Base-by-base conservation (phyloP, 805 yeast species). In the Spathaspora boniae region DNA sequence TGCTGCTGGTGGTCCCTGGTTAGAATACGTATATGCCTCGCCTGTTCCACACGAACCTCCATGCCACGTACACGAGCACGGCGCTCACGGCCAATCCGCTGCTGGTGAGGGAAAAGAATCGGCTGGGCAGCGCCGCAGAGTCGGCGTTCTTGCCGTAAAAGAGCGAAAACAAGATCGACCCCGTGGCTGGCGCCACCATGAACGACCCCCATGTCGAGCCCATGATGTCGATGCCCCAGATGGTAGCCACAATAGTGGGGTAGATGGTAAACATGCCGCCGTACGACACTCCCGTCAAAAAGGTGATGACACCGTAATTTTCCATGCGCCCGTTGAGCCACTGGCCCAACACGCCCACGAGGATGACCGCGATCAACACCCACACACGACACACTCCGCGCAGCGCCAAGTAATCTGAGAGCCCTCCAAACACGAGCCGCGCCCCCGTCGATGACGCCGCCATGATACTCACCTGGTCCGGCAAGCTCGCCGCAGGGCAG, bases 131-230 rank as follows among this genome's bases (percentile, higher is more conserved):
- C 3, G 31, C 29, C 9, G 33, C 31, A 26, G 36, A 18, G 45
- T 86, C 93, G 46, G 74, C 80, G 14, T 76, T 57, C 16, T 59
- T 48, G 1, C 95, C 96, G 54, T 82, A 88, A 9, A 80, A 44
- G 33, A 84, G 49, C 5, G 95, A 89, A 48, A 74, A 84, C 2
- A 75, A 42, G 4, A 83, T 65, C 2, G 91, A 69, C 1, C 96
- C 95, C 2, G 86, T 44, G 0, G 96, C 96, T 2, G 96, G 95
- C 0, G 94, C 93, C 23, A 85, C 70, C 74, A 87, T 82, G 54
- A 87, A 85, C 17, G 83, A 66, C 2, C 97, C 97, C 86, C 96
- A 91, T 2, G 91, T 84, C 2, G 95, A 84, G 0, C 97, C 98
- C 58, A 91, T 78, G 22, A 85, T 73, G 28, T 84, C 88, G 16